A percentile compares a stretch with the other conserved stretches of the same genome.
Evolutionary conservation across 106 monocot genomes (phyloP).

Genomic region (Alisma plantagoaquatica): DNA sequence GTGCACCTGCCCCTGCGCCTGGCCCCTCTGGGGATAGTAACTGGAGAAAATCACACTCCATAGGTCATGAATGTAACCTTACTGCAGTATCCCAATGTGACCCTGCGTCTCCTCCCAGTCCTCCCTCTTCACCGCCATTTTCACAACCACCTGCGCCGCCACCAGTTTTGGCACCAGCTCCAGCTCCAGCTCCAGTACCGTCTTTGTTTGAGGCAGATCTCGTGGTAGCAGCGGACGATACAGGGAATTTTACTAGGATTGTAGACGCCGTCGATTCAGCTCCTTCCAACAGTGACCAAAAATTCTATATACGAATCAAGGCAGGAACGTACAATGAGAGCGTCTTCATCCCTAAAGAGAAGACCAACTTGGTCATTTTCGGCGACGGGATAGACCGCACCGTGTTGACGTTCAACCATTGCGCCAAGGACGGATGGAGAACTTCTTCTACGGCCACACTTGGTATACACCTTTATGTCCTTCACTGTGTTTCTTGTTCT

Average conservation of each 20-base stretch:
- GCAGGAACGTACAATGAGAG: conserved; percentile 12
- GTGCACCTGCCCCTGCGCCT: neutral
- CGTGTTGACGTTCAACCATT: conserved; percentile 4
- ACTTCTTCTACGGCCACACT: conserved; percentile 10
- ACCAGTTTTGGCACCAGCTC: neutral
- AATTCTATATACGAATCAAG: conserved; percentile 7
- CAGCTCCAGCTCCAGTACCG: neutral
- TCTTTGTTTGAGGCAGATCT: neutral
- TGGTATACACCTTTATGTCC: neutral
- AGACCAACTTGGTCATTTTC: conserved; percentile 2
- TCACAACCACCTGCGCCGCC: neutral
- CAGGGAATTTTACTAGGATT: conserved; percentile 7
- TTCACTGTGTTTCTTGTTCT: neutral
- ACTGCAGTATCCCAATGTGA: neutral
- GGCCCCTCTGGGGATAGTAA: too few relatives aligned
- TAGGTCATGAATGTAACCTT: too few relatives aligned
- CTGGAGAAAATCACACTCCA: too few relatives aligned
- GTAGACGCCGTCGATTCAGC: conserved; percentile 6
- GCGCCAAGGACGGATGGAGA: neutral
- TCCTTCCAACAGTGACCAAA: neutral
- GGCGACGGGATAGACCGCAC: conserved; percentile 15
- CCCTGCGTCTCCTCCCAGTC: neutral
- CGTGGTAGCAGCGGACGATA: conserved; percentile 9
- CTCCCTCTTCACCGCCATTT: conserved; percentile 1
- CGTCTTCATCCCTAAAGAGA: conserved; percentile 1